Conservation (phyloP, 768 basidiomycete species). For the Crucibulum laeve region DNA sequence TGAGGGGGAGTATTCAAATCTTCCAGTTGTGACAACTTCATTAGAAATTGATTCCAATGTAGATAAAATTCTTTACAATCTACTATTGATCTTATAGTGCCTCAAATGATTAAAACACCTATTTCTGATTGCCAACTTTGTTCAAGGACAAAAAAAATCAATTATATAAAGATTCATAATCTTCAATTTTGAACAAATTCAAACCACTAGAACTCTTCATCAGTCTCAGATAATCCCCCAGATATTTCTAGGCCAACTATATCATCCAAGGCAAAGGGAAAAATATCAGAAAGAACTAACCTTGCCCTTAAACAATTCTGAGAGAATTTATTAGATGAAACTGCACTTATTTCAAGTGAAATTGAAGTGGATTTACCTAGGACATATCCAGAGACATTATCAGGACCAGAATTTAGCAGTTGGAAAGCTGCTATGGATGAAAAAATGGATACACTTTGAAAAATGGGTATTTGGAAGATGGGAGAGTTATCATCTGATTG, state of each 20-base stretch:
- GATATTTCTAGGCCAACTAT: background rate
- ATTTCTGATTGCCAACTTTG: background rate
- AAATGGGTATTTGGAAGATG: constrained; percentile 16
- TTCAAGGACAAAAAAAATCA: background rate
- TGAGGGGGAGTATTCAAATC: constrained; percentile 15
- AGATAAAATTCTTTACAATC: too few relatives aligned
- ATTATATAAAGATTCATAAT: background rate
- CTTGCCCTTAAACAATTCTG: background rate
- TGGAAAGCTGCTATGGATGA: background rate
- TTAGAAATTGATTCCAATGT: constrained; percentile 2
- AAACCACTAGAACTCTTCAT: background rate
- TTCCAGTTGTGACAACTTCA: constrained; percentile 3
- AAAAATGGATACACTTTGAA: background rate
- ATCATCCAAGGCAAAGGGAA: background rate
- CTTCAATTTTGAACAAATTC: background rate
- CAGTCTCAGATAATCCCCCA: background rate
- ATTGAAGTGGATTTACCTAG: constrained; percentile 1
- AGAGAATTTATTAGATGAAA: background rate
- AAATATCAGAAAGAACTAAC: background rate
- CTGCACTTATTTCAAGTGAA: constrained; percentile 4
- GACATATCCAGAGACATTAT: background rate
- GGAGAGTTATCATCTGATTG: constrained; percentile 7
- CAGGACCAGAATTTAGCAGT: background rate
- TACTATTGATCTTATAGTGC: background rate
- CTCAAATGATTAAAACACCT: background rate